These are phyloP conservation scores for Saccharomyces hybrid DNA, from an alignment of 1,139 yeast species.

Conservation along the genomic window DNA sequence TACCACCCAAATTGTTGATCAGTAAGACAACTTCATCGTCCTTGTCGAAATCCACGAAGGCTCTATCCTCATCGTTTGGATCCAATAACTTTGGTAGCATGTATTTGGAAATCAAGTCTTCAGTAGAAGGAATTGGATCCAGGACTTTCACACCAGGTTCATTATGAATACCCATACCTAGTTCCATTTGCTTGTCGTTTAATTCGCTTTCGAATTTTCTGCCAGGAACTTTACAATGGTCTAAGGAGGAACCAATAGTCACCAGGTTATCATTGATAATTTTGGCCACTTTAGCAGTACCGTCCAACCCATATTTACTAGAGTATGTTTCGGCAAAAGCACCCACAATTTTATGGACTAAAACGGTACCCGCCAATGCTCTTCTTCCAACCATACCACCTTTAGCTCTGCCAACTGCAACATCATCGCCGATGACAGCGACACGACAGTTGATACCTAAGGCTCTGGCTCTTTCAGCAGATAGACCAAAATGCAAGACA, in stretches of 20 bases:
- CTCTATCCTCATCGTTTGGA: constrained; percentile 56
- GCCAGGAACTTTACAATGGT: constrained; percentile 86
- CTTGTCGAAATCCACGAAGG: constrained; percentile 56
- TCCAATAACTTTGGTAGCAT: constrained; percentile 49
- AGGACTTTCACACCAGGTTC: constrained; percentile 77
- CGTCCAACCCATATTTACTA: constrained; percentile 39
- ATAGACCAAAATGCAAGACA: constrained; percentile 82
- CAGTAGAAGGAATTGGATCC: constrained; percentile 64
- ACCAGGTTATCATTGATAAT: constrained; percentile 59
- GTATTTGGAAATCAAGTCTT: constrained; percentile 43
- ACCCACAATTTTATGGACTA: constrained; percentile 81
- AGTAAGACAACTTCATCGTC: constrained; percentile 62
- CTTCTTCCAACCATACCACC: constrained; percentile 89
- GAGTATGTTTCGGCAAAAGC: constrained; percentile 51
- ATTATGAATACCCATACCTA: constrained; percentile 94
- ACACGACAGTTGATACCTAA: constrained; percentile 66
- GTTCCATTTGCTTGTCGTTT: constrained; percentile 60
- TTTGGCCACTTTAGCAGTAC: constrained; percentile 52
- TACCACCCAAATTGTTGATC: constrained; percentile 79
- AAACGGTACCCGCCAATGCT: constrained; percentile 83
- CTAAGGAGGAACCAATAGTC: constrained; percentile 84
- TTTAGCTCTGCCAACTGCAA: constrained; percentile 79
- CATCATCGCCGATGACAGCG: constrained; percentile 81
- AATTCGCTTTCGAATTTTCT: constrained; percentile 50
- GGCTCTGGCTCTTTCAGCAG: constrained; percentile 78